phyloP scores from a whole-genome alignment of 1,284 basidiomycete genomes.

The Fereydounia khargensis region DNA sequence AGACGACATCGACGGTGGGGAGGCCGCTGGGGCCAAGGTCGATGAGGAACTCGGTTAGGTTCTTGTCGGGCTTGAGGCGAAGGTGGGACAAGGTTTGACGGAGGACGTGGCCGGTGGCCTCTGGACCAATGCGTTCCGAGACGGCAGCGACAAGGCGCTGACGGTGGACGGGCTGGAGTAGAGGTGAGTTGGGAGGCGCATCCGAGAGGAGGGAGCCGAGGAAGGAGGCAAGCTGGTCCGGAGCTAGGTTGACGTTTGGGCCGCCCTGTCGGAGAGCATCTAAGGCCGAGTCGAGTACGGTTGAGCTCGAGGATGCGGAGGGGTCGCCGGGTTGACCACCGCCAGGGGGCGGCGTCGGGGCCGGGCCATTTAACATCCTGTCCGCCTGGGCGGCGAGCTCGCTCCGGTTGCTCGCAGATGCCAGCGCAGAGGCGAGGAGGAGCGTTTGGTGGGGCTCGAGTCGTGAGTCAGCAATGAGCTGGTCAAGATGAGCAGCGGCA shows the following conservation, averaged over 20 bases:
- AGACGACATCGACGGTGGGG: constrained; percentile 27
- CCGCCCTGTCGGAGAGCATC: constrained; percentile 64
- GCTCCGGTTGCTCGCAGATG: constrained; percentile 57
- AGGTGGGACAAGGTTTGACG: constrained; percentile 51
- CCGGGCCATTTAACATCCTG: constrained; percentile 33
- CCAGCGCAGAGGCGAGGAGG: constrained; percentile 59
- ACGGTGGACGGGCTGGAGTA: constrained; percentile 41
- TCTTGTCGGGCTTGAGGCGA: constrained; percentile 28
- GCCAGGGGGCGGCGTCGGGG: constrained; percentile 19
- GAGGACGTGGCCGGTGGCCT: constrained; percentile 47
- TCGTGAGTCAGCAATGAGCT: neutral
- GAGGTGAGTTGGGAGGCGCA: constrained; percentile 21
- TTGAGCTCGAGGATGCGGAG: constrained; percentile 31
- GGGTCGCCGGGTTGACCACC: constrained; percentile 15
- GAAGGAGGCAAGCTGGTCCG: constrained; percentile 75
- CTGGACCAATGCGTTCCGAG: constrained; percentile 45
- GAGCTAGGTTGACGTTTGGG: constrained; percentile 70
- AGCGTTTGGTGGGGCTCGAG: constrained; percentile 1
- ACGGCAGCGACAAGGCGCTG: constrained; percentile 47
- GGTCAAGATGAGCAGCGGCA: neutral
- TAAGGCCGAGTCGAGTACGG: constrained; percentile 66
- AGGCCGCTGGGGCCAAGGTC: constrained; percentile 42
- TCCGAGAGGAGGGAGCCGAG: constrained; percentile 59
- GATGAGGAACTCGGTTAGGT: constrained; percentile 35
- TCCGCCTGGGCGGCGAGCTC: constrained; percentile 26